Conservation (phyloP, 768 basidiomycete genomes). For the Russula dissimulans region DNA sequence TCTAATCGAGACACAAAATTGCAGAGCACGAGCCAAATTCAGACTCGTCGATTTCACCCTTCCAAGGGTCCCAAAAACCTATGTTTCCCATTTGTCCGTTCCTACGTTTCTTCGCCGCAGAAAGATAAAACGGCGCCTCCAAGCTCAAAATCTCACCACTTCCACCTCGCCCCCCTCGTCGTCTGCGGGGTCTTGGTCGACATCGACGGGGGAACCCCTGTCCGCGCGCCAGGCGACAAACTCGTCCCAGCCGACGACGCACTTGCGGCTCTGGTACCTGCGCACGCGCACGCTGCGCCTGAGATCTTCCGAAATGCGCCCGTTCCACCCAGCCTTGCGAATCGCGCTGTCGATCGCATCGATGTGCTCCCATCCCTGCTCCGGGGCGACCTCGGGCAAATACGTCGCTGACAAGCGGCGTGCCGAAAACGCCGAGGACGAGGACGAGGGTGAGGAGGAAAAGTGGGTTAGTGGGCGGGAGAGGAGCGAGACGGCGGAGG, state of each 20-base stretch:
- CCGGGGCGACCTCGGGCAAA: slow-evolving; percentile 84
- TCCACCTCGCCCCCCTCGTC: neutral
- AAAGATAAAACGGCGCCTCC: no score
- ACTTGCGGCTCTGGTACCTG: slow-evolving; percentile 72
- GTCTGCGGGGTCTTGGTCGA: neutral
- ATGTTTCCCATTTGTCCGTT: no score
- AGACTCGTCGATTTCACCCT: no score
- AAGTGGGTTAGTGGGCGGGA: slow-evolving; percentile 36
- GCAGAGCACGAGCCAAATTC: no score
- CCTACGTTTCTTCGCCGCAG: no score
- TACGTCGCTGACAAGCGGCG: slow-evolving; percentile 76
- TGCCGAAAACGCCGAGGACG: slow-evolving; percentile 24
- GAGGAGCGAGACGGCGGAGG: slow-evolving; percentile 55
- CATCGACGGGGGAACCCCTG: slow-evolving; percentile 29
- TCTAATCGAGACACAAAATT: no score
- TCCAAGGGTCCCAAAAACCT: no score
- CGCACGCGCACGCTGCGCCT: slow-evolving; percentile 67
- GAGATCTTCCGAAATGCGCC: slow-evolving; percentile 72
- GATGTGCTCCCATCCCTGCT: slow-evolving; percentile 89
- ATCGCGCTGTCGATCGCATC: slow-evolving; percentile 90
- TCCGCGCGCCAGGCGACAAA: slow-evolving; percentile 64
- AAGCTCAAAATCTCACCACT: no score
- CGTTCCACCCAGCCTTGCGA: slow-evolving; percentile 86
- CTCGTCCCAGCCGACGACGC: slow-evolving; percentile 63
- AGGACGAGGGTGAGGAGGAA: slow-evolving; percentile 50